Percentiles rank a stretch among this genome's conserved stretches.
Evolutionary conservation across 495 filamentous ascomycete genomes (phyloP).

Genomic region (Daldinia decipiens): DNA sequence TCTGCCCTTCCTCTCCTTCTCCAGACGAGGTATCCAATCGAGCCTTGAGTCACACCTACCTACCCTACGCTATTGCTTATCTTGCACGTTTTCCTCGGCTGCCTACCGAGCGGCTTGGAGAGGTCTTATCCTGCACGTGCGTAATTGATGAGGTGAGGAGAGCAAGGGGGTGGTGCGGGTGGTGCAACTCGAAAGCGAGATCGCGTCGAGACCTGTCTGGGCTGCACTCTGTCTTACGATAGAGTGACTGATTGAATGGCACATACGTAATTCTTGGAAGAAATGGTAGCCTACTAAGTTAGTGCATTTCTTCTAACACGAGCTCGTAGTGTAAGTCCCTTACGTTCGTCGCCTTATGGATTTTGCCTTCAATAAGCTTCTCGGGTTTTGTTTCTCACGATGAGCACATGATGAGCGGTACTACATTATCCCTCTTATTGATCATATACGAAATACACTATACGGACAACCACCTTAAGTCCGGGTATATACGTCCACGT

Average conservation of each 20-base stretch:
- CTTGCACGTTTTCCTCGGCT: slow-evolving; percentile 13
- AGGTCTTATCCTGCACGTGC: slow-evolving; percentile 28
- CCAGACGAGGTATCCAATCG: slow-evolving; percentile 20
- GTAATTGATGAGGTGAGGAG: slow-evolving; percentile 16
- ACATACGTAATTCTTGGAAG: slow-evolving; percentile 22
- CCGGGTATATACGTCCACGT: slow-evolving; percentile 2
- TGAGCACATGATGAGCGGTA: not conserved
- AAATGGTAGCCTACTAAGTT: slow-evolving; percentile 15
- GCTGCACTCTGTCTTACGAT: slow-evolving; percentile 27
- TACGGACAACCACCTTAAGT: slow-evolving; percentile 13
- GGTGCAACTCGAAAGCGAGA: slow-evolving; percentile 24
- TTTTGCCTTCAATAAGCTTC: not conserved
- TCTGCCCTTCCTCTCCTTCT: not conserved
- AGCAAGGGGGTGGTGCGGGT: not conserved
- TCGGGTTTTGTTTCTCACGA: not conserved
- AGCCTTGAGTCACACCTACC: slow-evolving; percentile 2
- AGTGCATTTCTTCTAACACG: not conserved
- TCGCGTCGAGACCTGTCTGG: slow-evolving; percentile 28
- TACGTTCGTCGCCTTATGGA: not conserved
- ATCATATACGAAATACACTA: not conserved
- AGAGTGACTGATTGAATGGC: slow-evolving; percentile 7
- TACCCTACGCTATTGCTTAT: slow-evolving; percentile 1
- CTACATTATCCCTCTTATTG: not conserved
- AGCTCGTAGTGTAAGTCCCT: not conserved
- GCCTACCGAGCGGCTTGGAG: slow-evolving; percentile 19